phyloP scores from a whole-genome alignment of 2,329 filamentous ascomycete species.

The Aspergillus sp. region DNA sequence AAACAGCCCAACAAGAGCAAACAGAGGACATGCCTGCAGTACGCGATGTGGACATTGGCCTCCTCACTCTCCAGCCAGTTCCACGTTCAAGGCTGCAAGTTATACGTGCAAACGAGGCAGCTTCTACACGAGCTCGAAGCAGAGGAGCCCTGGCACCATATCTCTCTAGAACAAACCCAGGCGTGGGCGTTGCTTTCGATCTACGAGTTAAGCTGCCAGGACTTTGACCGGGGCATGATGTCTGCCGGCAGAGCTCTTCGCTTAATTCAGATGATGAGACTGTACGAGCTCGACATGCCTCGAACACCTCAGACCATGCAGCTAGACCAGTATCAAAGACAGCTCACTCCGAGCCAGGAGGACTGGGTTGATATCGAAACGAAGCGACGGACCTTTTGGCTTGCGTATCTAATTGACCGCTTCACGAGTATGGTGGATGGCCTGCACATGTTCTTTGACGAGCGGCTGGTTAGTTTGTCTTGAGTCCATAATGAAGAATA shows the following conservation, averaged over 20 bases:
- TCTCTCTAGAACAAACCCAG: slow-evolving; percentile 16
- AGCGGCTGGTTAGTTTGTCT: slow-evolving; percentile 17
- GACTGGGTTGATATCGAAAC: slow-evolving; percentile 30
- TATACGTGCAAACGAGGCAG: neutral
- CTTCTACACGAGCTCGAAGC: neutral
- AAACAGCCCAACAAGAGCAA: neutral
- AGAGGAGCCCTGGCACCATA: neutral
- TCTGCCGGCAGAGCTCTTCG: slow-evolving; percentile 32
- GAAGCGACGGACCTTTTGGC: slow-evolving; percentile 38
- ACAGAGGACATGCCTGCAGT: neutral
- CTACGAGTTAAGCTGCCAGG: slow-evolving; percentile 13
- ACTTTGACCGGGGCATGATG: slow-evolving; percentile 28
- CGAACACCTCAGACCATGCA: neutral
- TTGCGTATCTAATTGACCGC: slow-evolving; percentile 37
- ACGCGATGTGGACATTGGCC: slow-evolving; percentile 9
- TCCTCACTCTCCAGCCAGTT: neutral
- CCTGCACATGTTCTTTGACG: slow-evolving; percentile 29
- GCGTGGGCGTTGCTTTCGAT: slow-evolving; percentile 9
- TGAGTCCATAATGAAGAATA: too few species aligned
- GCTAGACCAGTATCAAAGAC: slow-evolving; percentile 6
- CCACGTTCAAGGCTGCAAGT: neutral
- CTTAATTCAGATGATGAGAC: slow-evolving; percentile 29
- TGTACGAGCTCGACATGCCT: slow-evolving; percentile 28
- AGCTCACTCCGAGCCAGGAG: neutral
- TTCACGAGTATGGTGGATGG: slow-evolving; percentile 29